A percentile compares a stretch with the other conserved stretches of the same genome.
These are phyloP conservation scores for Neopestalotiopsis sp. DNA, from an alignment of 2,329 filamentous ascomycete species.

Conservation along the genomic window DNA sequence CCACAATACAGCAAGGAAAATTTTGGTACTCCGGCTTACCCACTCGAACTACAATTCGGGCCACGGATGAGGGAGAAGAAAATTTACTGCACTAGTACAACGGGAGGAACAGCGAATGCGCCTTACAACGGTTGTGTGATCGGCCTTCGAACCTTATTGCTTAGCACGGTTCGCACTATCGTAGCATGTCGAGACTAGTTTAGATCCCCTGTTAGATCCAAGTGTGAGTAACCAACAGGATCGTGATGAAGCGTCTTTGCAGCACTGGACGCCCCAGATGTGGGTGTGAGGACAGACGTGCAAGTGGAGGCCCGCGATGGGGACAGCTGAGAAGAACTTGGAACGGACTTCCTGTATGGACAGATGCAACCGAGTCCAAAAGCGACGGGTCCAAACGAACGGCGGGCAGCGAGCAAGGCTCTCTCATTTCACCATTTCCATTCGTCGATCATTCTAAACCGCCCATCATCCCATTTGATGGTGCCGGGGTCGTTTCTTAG, in stretches of 20 bases:
- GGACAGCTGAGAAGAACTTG: conserved; percentile 3
- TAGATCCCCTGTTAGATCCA: conserved; percentile 5
- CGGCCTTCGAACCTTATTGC: conserved; percentile 11
- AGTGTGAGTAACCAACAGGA: conserved; percentile 4
- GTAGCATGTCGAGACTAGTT: conserved; percentile 8
- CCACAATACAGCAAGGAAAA: background rate
- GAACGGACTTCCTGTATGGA: conserved; percentile 10
- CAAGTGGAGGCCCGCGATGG: background rate
- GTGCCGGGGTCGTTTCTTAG: background rate
- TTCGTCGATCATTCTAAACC: background rate
- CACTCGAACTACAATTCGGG: background rate
- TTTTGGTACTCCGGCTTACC: background rate
- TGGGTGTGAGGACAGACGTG: background rate
- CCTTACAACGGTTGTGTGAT: conserved; percentile 10
- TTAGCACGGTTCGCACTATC: background rate
- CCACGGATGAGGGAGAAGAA: background rate
- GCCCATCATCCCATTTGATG: background rate
- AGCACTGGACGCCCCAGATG: background rate
- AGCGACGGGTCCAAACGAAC: background rate
- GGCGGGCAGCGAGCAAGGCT: background rate
- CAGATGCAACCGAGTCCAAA: background rate
- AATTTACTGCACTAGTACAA: background rate
- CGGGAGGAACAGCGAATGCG: background rate
- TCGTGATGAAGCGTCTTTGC: background rate
- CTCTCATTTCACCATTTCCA: background rate